Conservation (phyloP, 1,139 yeast species). For the Taphrina sp. region DNA sequence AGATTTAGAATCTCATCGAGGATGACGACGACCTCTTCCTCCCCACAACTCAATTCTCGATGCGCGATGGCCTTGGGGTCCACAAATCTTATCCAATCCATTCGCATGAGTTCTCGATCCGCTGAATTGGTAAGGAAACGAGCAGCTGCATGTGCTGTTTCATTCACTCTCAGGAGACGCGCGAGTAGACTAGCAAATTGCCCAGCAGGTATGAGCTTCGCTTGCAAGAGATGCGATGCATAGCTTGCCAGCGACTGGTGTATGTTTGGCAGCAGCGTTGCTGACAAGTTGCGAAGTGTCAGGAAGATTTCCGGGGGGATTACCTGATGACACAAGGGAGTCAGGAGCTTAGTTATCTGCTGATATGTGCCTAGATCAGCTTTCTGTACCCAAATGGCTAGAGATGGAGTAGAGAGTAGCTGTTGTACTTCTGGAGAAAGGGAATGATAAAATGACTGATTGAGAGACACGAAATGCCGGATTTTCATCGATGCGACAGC, state of each 20-base stretch:
- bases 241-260: constrained; percentile 47
- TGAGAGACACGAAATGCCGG: constrained; percentile 56
- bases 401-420: constrained; percentile 54
- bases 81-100: constrained; percentile 58
- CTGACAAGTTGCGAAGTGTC: constrained; percentile 43
- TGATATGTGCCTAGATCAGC: constrained; percentile 68
- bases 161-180: constrained; percentile 59
- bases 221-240: constrained; percentile 53
- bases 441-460: constrained; percentile 58
- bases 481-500: constrained; percentile 67
- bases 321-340: constrained; percentile 64
- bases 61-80: constrained; percentile 54
- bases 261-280: constrained; percentile 42
- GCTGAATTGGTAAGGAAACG: constrained; percentile 51
- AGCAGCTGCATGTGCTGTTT: constrained; percentile 58
- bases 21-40: constrained; percentile 30
- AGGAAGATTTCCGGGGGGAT: constrained; percentile 58
- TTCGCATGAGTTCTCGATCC: constrained; percentile 56
- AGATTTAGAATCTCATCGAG: constrained; percentile 27
- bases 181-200: constrained; percentile 59
- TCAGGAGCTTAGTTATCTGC: constrained; percentile 59
- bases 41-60: constrained; percentile 59
- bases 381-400: constrained; percentile 60
- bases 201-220: constrained; percentile 57
- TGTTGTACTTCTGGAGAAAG: constrained; percentile 66